Evolutionary conservation across 306 rosid genomes (phyloP).

Genomic region (Quercus bicolor): DNA sequence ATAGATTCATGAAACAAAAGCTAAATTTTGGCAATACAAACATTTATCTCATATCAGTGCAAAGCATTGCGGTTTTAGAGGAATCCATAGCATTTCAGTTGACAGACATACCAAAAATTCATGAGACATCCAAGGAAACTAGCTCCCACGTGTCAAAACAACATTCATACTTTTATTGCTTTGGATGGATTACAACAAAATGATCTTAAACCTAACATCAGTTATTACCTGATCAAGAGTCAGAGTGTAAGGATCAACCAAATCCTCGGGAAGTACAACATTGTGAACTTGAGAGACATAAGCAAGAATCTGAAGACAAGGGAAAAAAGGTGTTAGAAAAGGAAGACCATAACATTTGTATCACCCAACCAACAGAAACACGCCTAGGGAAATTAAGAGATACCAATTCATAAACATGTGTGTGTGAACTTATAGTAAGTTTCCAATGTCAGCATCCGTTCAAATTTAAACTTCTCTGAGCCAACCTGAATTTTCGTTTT

Average conservation of each 20-base stretch:
- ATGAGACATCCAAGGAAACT: too few relatives aligned
- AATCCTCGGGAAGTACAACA: slow-evolving; percentile 68
- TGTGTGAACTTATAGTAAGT: not conserved
- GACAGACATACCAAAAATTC: too few relatives aligned
- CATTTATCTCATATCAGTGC: not conserved
- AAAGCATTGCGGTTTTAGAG: not conserved
- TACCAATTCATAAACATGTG: not conserved
- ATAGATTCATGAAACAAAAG: not conserved
- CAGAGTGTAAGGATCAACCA: slow-evolving; percentile 52
- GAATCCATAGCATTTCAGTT: too few relatives aligned
- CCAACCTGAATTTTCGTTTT: not conserved
- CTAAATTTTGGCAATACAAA: not conserved
- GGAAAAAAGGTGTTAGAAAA: slow-evolving; percentile 15
- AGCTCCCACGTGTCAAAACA: not conserved
- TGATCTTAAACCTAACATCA: not conserved
- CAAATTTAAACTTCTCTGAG: not conserved
- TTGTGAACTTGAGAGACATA: slow-evolving; percentile 96
- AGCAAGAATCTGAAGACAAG: slow-evolving; percentile 67
- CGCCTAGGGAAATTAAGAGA: not conserved
- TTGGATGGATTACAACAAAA: not conserved
- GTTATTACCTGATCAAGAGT: slow-evolving; percentile 59
- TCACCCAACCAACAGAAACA: not conserved
- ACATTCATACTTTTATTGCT: slow-evolving; percentile 8
- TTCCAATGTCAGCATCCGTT: not conserved
- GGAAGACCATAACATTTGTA: not conserved